These are phyloP conservation scores for Talaromyces rugulosus DNA, from an alignment of 2,329 filamentous ascomycete genomes.

Conservation along the genomic window DNA sequence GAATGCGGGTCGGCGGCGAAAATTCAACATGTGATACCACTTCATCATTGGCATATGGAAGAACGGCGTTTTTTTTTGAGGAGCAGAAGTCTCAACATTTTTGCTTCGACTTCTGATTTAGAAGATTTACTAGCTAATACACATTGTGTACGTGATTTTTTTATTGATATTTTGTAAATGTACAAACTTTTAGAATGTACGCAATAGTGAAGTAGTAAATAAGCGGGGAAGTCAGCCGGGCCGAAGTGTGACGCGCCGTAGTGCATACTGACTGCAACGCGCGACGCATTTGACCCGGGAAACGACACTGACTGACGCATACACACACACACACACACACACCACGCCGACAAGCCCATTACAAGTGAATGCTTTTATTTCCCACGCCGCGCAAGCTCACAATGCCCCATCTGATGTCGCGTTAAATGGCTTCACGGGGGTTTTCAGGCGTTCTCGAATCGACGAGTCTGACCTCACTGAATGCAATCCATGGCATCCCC, in stretches of 20 bases:
- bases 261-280: not conserved
- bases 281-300: not conserved
- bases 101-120: conserved; percentile 17
- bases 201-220: not conserved
- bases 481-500: conserved; percentile 24
- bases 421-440: conserved; percentile 34
- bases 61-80: conserved; percentile 38
- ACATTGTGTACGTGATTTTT: not conserved
- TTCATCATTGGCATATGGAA: conserved; percentile 38
- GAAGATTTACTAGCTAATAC: not conserved
- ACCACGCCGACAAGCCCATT: not conserved
- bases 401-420: conserved; percentile 15
- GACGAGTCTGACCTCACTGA: conserved; percentile 28
- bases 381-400: not conserved
- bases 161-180: not conserved
- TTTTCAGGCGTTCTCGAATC: conserved; percentile 29
- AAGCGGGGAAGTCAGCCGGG: not conserved
- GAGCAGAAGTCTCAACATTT: conserved; percentile 35
- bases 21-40: conserved; percentile 48
- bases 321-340: not conserved
- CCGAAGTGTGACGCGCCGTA: not conserved
- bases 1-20: conserved; percentile 31
- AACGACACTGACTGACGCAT: not conserved
- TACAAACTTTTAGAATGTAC: not conserved
- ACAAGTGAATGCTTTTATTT: not conserved